Conservation (phyloP, 306 rosid genomes). For the Prunus mira region DNA sequence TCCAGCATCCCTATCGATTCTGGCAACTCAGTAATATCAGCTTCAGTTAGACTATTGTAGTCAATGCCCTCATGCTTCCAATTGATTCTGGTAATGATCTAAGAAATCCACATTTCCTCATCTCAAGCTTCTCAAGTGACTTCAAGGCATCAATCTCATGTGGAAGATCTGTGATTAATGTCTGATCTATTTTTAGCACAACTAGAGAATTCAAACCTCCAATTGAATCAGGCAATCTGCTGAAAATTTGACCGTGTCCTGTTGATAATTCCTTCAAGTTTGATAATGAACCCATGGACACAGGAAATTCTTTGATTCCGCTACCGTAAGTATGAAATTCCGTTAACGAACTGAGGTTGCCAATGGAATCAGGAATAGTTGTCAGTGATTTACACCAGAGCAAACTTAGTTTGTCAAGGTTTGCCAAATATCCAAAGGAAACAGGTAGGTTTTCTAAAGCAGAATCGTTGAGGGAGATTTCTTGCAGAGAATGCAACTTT, state of each 20-base stretch:
- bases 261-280: constrained; percentile 32
- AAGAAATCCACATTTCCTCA: constrained; percentile 46
- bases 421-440: constrained; percentile 45
- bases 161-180: constrained; percentile 50
- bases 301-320: constrained; percentile 47
- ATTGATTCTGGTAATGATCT: constrained; percentile 53
- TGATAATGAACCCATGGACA: constrained; percentile 45
- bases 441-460: constrained; percentile 48
- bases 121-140: constrained; percentile 44
- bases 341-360: constrained; percentile 34
- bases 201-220: constrained; percentile 31
- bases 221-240: constrained; percentile 41
- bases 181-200: constrained; percentile 46
- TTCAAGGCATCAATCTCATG: constrained; percentile 50
- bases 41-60: constrained; percentile 30
- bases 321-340: constrained; percentile 16
- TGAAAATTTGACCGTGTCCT: constrained; percentile 31
- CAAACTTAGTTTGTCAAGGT: constrained; percentile 55
- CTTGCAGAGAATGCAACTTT: constrained; percentile 41
- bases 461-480: constrained; percentile 36
- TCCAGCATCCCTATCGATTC: constrained; percentile 44
- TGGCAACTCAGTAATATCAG: constrained; percentile 49
- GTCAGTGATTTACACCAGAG: constrained; percentile 43
- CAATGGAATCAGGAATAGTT: constrained; percentile 43
- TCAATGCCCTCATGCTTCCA: constrained; percentile 42